These are phyloP conservation scores for Xylaria sp. DNA, from an alignment of 2,329 filamentous ascomycete species.

Conservation along the genomic window DNA sequence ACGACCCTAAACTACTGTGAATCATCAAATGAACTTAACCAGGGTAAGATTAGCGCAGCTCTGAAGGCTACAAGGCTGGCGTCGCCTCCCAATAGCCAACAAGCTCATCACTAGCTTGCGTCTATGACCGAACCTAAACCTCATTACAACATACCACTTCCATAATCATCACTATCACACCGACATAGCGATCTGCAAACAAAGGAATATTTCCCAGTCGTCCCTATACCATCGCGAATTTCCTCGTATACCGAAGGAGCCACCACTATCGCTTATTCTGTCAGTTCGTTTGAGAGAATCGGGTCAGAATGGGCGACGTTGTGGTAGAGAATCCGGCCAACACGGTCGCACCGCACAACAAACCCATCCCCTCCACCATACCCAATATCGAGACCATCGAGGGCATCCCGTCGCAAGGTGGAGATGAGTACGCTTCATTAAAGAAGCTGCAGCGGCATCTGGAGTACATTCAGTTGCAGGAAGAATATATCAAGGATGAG, in stretches of 20 bases:
- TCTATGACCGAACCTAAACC: neutral
- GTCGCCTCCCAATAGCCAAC: conserved; percentile 25
- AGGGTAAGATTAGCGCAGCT: conserved; percentile 5
- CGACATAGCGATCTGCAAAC: conserved; percentile 20
- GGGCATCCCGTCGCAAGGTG: conserved; percentile 80
- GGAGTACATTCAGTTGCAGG: conserved; percentile 98
- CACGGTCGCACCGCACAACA: conserved; percentile 81
- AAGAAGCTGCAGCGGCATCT: conserved; percentile 97
- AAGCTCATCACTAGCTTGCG: neutral
- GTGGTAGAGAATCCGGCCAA: conserved; percentile 83
- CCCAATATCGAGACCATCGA: conserved; percentile 92
- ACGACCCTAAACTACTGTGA: neutral
- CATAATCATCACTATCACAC: neutral
- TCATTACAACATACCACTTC: conserved; percentile 15
- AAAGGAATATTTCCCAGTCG: neutral
- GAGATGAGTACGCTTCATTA: conserved; percentile 92
- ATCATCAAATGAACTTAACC: neutral
- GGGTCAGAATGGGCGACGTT: conserved; percentile 80
- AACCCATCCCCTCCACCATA: conserved; percentile 80
- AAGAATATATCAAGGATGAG: conserved; percentile 99
- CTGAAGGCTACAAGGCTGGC: conserved; percentile 50
- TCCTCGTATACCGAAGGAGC: neutral
- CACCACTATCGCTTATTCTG: conserved; percentile 2
- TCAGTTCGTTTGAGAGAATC: conserved; percentile 8
- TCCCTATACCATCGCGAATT: conserved; percentile 2